Conservation (phyloP, 495 filamentous ascomycete genomes). For the Hypomontagnella submonticulosa region DNA sequence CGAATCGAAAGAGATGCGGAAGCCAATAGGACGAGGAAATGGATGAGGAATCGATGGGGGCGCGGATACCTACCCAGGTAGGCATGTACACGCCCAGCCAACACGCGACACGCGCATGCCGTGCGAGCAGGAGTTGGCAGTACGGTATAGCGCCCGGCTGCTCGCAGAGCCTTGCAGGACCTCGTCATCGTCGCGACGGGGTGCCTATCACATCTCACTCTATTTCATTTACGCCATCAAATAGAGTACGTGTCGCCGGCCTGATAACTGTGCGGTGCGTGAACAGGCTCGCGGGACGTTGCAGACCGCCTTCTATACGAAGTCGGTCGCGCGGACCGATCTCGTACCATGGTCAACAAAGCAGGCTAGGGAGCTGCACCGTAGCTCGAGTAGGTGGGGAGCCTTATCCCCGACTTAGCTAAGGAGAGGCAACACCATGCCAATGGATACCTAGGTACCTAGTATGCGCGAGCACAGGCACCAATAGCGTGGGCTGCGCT, state of each 20-base stretch:
- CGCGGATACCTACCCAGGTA: too few relatives aligned
- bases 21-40: constrained; percentile 4
- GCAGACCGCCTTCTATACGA: constrained; percentile 4
- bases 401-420: not conserved
- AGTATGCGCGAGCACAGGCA: not conserved
- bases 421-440: not conserved
- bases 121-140: constrained; percentile 9
- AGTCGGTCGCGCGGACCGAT: too few relatives aligned
- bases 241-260: not conserved
- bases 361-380: too few relatives aligned
- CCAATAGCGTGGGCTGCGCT: constrained; percentile 1
- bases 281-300: constrained; percentile 8
- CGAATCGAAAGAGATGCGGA: not conserved
- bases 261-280: not conserved
- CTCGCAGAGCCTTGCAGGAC: constrained; percentile 21
- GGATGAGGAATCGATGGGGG: too few relatives aligned
- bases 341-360: too few relatives aligned
- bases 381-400: not conserved
- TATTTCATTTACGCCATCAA: not conserved
- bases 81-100: constrained; percentile 20
- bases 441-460: not conserved
- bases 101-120: constrained; percentile 36
- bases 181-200: not conserved
- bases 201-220: constrained; percentile 14
- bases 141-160: constrained; percentile 21